phyloP scores from a whole-genome alignment of 352 stramenopile genomes.

The Globisporangium barbulae region DNA sequence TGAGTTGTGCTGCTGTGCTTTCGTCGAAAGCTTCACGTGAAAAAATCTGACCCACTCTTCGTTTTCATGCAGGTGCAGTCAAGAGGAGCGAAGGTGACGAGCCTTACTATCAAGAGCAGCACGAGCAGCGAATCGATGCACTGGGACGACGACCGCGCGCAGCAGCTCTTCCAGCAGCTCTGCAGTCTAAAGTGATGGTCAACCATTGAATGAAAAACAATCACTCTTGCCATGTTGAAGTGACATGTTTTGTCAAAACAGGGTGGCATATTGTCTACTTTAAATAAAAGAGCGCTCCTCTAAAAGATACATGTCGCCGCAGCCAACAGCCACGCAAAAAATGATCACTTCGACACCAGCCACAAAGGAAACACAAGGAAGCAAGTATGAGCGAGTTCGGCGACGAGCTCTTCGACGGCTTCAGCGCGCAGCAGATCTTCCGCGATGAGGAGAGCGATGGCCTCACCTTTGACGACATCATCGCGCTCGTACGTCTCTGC shows the following conservation, averaged over 20 bases:
- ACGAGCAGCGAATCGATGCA: constrained; percentile 10
- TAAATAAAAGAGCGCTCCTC: constrained; percentile 8
- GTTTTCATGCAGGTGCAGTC: neutral
- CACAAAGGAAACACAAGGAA: neutral
- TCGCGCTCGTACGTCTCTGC: constrained; percentile 51
- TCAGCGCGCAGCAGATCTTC: constrained; percentile 74
- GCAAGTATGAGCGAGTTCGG: constrained; percentile 13
- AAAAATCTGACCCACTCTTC: neutral
- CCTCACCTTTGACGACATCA: constrained; percentile 86
- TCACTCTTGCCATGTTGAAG: constrained; percentile 16
- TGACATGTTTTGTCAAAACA: neutral
- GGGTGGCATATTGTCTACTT: neutral
- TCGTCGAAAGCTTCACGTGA: neutral
- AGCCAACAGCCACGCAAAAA: constrained; percentile 8
- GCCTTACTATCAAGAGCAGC: neutral
- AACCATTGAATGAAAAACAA: neutral
- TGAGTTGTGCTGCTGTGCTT: no score
- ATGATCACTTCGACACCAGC: neutral
- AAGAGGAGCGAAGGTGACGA: neutral
- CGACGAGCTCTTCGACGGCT: constrained; percentile 52
- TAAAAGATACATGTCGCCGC: neutral
- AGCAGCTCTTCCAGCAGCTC: constrained; percentile 68
- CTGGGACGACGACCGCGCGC: constrained; percentile 57
- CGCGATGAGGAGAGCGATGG: constrained; percentile 60
- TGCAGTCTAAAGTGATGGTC: constrained; percentile 25